Percentiles rank a stretch among this genome's conserved stretches.
These are phyloP conservation scores for Linnemannia hyalina DNA, from an alignment of 192 early-diverging fungal species.

Conservation along the genomic window DNA sequence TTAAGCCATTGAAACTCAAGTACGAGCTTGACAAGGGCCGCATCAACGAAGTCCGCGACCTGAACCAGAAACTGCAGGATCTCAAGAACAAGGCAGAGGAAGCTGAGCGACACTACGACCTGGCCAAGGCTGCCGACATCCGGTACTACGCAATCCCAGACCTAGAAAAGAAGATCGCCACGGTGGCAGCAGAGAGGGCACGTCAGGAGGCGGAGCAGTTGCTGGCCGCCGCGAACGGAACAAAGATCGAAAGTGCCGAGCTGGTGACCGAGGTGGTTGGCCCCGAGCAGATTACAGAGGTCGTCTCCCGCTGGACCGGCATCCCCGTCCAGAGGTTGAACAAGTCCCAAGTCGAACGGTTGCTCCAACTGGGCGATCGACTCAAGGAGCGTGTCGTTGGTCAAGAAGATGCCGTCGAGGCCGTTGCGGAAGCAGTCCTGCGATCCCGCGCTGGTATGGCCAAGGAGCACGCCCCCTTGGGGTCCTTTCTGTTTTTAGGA, in stretches of 20 bases:
- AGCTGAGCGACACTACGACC: constrained; percentile 86
- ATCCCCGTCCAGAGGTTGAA: constrained; percentile 93
- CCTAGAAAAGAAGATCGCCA: constrained; percentile 78
- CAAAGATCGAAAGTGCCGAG: constrained; percentile 40
- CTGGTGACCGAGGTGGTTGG: constrained; percentile 90
- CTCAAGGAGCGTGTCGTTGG: constrained; percentile 92
- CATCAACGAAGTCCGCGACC: constrained; percentile 88
- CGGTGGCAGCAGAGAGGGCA: constrained; percentile 76
- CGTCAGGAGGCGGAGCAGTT: constrained; percentile 73
- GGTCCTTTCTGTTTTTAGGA: constrained; percentile 96
- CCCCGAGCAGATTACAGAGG: constrained; percentile 94
- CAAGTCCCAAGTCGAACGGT: constrained; percentile 87
- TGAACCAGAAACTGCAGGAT: constrained; percentile 90
- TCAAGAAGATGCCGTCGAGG: constrained; percentile 90
- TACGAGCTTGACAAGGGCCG: constrained; percentile 90
- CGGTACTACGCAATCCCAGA: constrained; percentile 96
- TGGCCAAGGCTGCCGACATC: constrained; percentile 92
- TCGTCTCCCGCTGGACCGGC: constrained; percentile 96
- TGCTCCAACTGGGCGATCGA: constrained; percentile 82
- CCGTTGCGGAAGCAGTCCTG: constrained; percentile 92
- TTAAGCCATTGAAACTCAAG: constrained; percentile 88
- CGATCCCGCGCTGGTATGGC: constrained; percentile 92
- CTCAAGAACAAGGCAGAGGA: constrained; percentile 88
- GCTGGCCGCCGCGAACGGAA: constrained; percentile 58
- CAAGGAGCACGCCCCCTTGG: constrained; percentile 84